These are phyloP conservation scores for Podospora australis DNA, from an alignment of 495 filamentous ascomycete species.

Conservation along the genomic window DNA sequence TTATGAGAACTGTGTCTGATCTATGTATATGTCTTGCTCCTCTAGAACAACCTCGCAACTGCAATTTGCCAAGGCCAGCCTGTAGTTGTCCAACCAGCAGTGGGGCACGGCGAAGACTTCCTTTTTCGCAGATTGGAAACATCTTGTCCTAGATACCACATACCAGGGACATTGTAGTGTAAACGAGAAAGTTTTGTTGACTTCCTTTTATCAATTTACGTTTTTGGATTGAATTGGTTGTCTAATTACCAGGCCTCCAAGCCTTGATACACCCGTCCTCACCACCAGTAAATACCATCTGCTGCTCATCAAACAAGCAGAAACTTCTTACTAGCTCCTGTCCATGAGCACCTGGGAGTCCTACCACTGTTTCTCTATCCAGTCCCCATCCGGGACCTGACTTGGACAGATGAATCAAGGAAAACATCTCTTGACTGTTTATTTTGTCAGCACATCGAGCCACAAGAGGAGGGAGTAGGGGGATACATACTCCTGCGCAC, in stretches of 20 bases:
- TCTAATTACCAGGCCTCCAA: slow-evolving; percentile 41
- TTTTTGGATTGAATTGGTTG: not conserved
- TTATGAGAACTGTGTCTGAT: too few species aligned
- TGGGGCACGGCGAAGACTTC: too few species aligned
- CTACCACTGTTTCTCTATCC: slow-evolving; percentile 54
- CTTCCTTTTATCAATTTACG: too few species aligned
- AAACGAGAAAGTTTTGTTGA: too few species aligned
- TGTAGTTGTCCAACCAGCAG: slow-evolving; percentile 12
- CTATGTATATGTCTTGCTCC: too few species aligned
- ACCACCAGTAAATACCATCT: slow-evolving; percentile 67
- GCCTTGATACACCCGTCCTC: slow-evolving; percentile 71
- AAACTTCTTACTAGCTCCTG: slow-evolving; percentile 79
- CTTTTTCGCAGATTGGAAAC: too few species aligned
- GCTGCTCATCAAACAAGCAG: slow-evolving; percentile 63
- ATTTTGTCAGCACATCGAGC: not conserved
- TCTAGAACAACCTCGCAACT: not conserved
- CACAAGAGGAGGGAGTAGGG: not conserved
- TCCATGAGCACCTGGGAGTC: slow-evolving; percentile 70
- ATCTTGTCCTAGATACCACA: too few species aligned
- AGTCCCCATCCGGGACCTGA: slow-evolving; percentile 52
- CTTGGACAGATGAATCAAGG: slow-evolving; percentile 58
- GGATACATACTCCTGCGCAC: slow-evolving; percentile 49
- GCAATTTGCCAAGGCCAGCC: slow-evolving; percentile 16
- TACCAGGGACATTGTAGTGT: not conserved
- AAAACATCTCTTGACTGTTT: slow-evolving; percentile 55